Percentiles rank a stretch among this genome's conserved stretches.
These are phyloP conservation scores for Trichoderma hamatum DNA, from an alignment of 2,329 filamentous ascomycete genomes.

Conservation along the genomic window DNA sequence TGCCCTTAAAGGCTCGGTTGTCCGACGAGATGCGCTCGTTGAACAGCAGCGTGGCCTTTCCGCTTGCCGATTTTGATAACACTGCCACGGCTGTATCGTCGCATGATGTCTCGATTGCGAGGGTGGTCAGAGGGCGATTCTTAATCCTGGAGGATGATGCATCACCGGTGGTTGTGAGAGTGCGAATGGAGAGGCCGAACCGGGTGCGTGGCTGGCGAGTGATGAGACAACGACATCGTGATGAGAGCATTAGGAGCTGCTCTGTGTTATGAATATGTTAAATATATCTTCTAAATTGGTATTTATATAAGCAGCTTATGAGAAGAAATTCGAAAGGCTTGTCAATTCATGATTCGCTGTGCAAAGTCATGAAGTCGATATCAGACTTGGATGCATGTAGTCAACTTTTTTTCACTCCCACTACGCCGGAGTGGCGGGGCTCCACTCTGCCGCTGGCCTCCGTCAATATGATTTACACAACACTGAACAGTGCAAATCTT, in stretches of 20 bases:
- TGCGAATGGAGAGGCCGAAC: not conserved
- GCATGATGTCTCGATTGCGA: slow-evolving; percentile 84
- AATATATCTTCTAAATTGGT: not conserved
- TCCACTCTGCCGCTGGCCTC: not conserved
- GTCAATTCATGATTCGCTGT: not conserved
- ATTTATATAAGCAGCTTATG: not conserved
- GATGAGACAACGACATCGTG: not conserved
- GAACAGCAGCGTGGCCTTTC: slow-evolving; percentile 66
- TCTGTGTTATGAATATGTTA: not conserved
- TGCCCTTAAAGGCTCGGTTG: slow-evolving; percentile 72
- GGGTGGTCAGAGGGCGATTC: slow-evolving; percentile 51
- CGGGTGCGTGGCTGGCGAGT: not conserved
- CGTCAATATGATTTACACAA: not conserved
- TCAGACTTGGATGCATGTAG: not conserved
- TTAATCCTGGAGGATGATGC: not conserved
- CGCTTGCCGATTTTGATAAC: slow-evolving; percentile 60
- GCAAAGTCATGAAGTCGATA: not conserved
- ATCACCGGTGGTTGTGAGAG: not conserved
- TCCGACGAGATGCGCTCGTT: slow-evolving; percentile 82
- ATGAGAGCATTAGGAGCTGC: not conserved
- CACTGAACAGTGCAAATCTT: not conserved
- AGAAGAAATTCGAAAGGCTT: too few species aligned
- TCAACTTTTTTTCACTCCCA: slow-evolving; percentile 3
- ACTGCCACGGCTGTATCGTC: slow-evolving; percentile 92
- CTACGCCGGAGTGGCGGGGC: slow-evolving; percentile 8